Conservation (phyloP, 176 grass and related monocot genomes). For the Saccharum spontaneum region DNA sequence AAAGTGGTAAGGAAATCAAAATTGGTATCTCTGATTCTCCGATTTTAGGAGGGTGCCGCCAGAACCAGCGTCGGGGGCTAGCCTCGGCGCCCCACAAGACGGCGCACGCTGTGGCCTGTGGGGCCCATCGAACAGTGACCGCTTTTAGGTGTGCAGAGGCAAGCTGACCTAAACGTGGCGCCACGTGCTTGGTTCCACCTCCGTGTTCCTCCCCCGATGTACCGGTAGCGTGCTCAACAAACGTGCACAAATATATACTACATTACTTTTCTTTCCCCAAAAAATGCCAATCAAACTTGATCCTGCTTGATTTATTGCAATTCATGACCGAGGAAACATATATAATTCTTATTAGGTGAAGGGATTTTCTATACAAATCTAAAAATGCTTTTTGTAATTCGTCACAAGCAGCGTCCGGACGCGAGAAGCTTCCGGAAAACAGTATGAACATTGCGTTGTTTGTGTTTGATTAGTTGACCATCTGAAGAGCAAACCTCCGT, state of each 20-base stretch:
- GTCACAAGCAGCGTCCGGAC: background rate
- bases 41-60: background rate
- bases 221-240: background rate
- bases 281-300: background rate
- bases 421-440: background rate
- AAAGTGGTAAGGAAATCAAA: background rate
- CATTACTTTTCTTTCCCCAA: background rate
- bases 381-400: background rate
- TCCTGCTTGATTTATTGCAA: no score
- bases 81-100: background rate
- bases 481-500: background rate
- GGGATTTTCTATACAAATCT: no score
- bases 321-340: no score
- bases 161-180: slow-evolving; percentile 27
- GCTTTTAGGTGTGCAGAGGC: background rate
- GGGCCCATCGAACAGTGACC: background rate
- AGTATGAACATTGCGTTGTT: background rate
- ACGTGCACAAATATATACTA: background rate
- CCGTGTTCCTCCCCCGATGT: background rate
- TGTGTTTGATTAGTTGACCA: background rate
- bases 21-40: background rate
- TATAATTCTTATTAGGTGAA: no score
- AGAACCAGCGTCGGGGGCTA: background rate
- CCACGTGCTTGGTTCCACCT: slow-evolving; percentile 22
- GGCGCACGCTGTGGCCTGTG: background rate